Evolutionary conservation across 768 basidiomycete species (phyloP), one percentile per base, ranked within the genome.

Genomic region (Boletus pseudo-olivaceus): DNA sequence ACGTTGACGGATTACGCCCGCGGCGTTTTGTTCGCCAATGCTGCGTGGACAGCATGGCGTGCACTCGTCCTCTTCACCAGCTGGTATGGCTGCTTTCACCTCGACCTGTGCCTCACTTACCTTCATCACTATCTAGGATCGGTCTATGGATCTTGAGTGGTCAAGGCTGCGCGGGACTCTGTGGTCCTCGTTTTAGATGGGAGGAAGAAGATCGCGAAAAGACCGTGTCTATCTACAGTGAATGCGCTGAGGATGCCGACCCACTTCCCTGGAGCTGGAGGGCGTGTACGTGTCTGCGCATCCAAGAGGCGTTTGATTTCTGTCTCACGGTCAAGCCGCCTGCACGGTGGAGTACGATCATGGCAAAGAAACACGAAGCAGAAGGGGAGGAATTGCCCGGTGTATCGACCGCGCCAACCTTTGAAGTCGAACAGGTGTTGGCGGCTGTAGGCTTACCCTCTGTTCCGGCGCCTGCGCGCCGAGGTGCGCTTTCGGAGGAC

Each of bases 181-280:
- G 89, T 68, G 91, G 91, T 41, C 91, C 91, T 10, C 82, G 88
- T 14, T 82, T 84, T 62, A 78, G 86, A 58, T 91, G 89, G 91
- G 90, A 93, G 65, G 91, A 93, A 72, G 82, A 87, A 47, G 83
- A 84, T 27, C 76, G 74, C 15, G 85, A 87, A 64, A 87, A 86
- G 74, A 74, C 75, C 3, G 66, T 75, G 39, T 77, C 82, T 5
- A 62, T 76, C 23, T 79, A 81, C 61, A 78, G 73, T 55, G 83
- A 83, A 47, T 57, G 67, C 1, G 63, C 53, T 17, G 66, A 72
- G 12, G 80, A 81, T 27, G 62, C 66, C 15, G 76, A 76, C 26
- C 75, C 78, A 14, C 77, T 93, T 23, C 80, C 84, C 7, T 96
- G 93, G 92, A 74, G 74, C 51, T 95, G 93, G 93, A 78, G 82